phyloP scores from a whole-genome alignment of 805 yeast genomes.

The Ogataea ramenticola region DNA sequence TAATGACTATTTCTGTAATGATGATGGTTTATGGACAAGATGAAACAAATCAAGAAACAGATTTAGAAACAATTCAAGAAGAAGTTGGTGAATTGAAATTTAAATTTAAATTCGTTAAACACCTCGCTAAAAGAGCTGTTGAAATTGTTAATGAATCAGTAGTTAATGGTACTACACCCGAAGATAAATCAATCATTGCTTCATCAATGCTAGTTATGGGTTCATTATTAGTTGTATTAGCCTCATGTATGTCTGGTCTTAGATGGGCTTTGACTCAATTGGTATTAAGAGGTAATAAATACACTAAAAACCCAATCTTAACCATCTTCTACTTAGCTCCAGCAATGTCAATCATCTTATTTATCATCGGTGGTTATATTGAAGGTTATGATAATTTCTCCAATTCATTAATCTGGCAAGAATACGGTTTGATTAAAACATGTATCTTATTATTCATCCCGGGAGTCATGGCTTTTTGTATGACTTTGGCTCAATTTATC shows the following conservation, averaged over 20 bases:
- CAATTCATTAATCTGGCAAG: conserved; percentile 50
- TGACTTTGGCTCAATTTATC: conserved; percentile 80
- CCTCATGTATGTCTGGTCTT: conserved; percentile 73
- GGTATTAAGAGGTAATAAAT: conserved; percentile 50
- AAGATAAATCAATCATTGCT: conserved; percentile 3
- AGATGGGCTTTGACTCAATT: conserved; percentile 91
- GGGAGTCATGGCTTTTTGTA: conserved; percentile 73
- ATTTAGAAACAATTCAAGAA: conserved; percentile 10
- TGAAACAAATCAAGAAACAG: conserved; percentile 6
- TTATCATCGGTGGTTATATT: conserved; percentile 52
- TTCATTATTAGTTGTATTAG: conserved; percentile 61
- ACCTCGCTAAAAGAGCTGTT: conserved; percentile 11
- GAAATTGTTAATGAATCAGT: conserved; percentile 5
- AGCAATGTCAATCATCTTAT: conserved; percentile 56
- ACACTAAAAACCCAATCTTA: conserved; percentile 62
- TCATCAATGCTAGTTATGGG: conserved; percentile 37
- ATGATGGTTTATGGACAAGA: conserved; percentile 62
- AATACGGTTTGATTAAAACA: conserved; percentile 46
- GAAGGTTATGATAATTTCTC: conserved; percentile 59
- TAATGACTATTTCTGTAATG: conserved; percentile 78
- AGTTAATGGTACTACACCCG: conserved; percentile 6
- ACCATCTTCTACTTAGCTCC: conserved; percentile 81
- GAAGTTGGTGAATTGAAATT: conserved; percentile 14
- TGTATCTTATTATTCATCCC: conserved; percentile 58
- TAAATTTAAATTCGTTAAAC: conserved; percentile 9